A percentile compares a stretch with the other conserved stretches of the same genome.
Evolutionary conservation across 768 basidiomycete species (phyloP).

Genomic region (Boletus tylopilopsis): DNA sequence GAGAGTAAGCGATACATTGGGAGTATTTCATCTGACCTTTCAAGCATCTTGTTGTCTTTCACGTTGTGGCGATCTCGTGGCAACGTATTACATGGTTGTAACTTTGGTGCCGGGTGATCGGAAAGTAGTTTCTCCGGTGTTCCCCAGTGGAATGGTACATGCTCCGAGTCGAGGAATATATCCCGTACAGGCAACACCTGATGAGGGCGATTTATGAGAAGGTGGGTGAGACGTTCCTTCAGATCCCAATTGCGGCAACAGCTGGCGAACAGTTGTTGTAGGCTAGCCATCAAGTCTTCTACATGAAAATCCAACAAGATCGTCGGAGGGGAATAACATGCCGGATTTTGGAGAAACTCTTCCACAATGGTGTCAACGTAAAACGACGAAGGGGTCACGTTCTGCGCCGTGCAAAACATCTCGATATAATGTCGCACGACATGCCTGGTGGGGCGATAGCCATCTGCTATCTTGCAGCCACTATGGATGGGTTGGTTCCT

Average conservation of each 20-base stretch:
- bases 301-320: not conserved
- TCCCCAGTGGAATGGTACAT: too few relatives aligned
- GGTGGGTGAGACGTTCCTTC: slow-evolving; percentile 6
- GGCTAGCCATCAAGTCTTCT: not conserved
- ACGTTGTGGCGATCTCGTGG: too few relatives aligned
- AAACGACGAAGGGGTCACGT: too few relatives aligned
- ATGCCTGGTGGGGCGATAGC: slow-evolving; percentile 16
- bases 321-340: not conserved
- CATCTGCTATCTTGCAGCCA: slow-evolving; percentile 7
- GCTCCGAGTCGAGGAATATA: too few relatives aligned
- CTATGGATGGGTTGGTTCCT: not conserved
- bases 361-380: not conserved
- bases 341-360: slow-evolving; percentile 11
- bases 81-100: too few relatives aligned
- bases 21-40: not conserved
- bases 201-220: too few relatives aligned
- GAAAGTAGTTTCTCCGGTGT: too few relatives aligned
- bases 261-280: slow-evolving; percentile 9
- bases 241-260: slow-evolving; percentile 7
- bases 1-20: not conserved
- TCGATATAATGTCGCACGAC: too few relatives aligned
- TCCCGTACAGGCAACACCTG: too few relatives aligned
- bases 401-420: too few relatives aligned
- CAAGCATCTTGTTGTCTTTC: too few relatives aligned
- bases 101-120: too few relatives aligned